Evolutionary conservation across 225 moss, liverwort and hornwort species (phyloP), one percentile per base, ranked within the genome.

Genomic region (Bryoerythrophyllum caledonicum): DNA sequence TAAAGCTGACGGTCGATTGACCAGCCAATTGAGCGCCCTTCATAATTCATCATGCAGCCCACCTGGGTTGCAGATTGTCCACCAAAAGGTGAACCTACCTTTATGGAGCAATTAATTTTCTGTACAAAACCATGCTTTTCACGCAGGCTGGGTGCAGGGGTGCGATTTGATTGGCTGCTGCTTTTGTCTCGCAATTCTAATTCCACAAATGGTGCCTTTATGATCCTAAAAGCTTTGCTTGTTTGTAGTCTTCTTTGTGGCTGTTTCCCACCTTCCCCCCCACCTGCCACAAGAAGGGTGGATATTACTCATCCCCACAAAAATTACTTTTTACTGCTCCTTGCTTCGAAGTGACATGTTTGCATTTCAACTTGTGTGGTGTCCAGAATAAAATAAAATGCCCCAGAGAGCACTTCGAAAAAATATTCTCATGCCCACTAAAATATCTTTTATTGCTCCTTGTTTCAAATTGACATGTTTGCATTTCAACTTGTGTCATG

Each of bases 21-120:
- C 68, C 32, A 7, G 51, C 51, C 19, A 38, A 10, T 38, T 38
- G 12, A 51, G 10, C 6, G 19, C 52, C 6, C 68, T 32, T 28
- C 68, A 68, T 52, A 30, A 52, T 70, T 70, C 70, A 14, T 23
- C 62, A 0, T 30, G 10, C n/a, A 41, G 54, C 10, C 41, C 62
- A 53, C 77, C 27, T 54, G 52, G 7, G 4, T 16, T 15, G 10
- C 11, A 21, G 28, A 53, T 28, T 27, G 28, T 54, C 21, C 2
- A 3, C 4, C 12, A 19, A 49, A 63, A 55, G 70, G 63, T 4
- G 53, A 16, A 32, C 51, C 25, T 11, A 32, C n/a, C 8, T 51
- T 68, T 68, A 52, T 7, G 51, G 20, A 48, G 68, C 52, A 68
- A n/a, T 51, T 19, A 51, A 67, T 51, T 67, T 51, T n/a, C 30